Percentiles rank a stretch among this genome's conserved stretches.
Conservation (phyloP, 306 rosid genomes). For the Quercus aquifolioides region DNA sequence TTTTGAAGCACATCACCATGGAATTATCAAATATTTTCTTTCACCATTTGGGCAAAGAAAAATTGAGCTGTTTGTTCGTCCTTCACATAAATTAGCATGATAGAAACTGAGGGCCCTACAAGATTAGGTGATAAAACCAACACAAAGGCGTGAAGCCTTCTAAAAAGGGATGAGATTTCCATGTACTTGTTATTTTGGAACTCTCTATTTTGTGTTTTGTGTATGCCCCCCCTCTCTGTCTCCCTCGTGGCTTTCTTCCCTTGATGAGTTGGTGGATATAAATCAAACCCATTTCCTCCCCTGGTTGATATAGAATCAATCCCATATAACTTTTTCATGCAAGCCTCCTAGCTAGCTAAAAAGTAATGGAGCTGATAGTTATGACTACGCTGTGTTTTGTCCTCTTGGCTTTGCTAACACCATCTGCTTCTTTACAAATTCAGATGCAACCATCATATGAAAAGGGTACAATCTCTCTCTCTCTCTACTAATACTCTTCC, state of each 20-base stretch:
- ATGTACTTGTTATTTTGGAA: constrained; percentile 48
- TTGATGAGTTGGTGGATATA: constrained; percentile 16
- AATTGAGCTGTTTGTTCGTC: background rate
- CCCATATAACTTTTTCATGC: background rate
- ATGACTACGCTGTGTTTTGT: constrained; percentile 23
- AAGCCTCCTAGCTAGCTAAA: background rate
- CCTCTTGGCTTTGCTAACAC: constrained; percentile 32
- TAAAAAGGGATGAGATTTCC: constrained; percentile 29
- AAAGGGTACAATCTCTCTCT: constrained; percentile 35
- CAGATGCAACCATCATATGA: constrained; percentile 22
- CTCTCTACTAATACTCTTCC: background rate
- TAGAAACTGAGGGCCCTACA: constrained; percentile 35
- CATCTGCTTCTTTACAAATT: constrained; percentile 42
- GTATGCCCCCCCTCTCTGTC: constrained; percentile 28
- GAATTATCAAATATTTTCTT: constrained; percentile 1
- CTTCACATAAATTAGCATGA: background rate
- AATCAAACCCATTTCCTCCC: constrained; percentile 13
- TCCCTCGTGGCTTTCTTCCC: constrained; percentile 11
- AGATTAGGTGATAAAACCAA: constrained; percentile 46
- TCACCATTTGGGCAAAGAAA: background rate
- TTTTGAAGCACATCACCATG: background rate
- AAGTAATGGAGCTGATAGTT: constrained; percentile 32
- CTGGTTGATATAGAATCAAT: constrained; percentile 5
- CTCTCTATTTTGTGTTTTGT: constrained; percentile 61
- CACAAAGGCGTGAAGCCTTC: constrained; percentile 44